phyloP scores from a whole-genome alignment of 2,329 filamentous ascomycete genomes.

The Sclerotinia glacialis region DNA sequence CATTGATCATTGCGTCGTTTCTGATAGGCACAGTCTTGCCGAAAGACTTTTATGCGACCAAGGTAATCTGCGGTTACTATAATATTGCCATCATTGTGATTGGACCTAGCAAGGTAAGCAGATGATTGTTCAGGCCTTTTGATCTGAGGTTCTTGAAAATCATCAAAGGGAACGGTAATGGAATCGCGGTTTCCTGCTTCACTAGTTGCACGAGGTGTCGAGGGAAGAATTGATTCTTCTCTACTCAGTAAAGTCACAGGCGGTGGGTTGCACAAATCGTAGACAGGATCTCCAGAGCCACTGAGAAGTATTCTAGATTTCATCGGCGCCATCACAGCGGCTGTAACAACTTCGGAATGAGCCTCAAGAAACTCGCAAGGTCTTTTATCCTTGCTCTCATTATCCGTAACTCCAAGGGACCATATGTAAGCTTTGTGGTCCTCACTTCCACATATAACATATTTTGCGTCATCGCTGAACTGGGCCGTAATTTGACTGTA shows the following conservation, averaged over 20 bases:
- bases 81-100: constrained; percentile 81
- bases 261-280: constrained; percentile 92
- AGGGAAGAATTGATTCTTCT: constrained; percentile 58
- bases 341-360: constrained; percentile 83
- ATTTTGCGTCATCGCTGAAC: constrained; percentile 81
- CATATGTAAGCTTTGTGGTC: constrained; percentile 89
- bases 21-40: constrained; percentile 75
- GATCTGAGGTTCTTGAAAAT: constrained; percentile 36
- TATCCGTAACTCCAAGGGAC: constrained; percentile 61
- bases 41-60: constrained; percentile 88
- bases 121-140: constrained; percentile 65
- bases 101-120: constrained; percentile 71
- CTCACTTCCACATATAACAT: constrained; percentile 91
- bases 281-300: constrained; percentile 82
- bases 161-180: constrained; percentile 20
- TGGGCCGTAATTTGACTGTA: constrained; percentile 86
- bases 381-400: constrained; percentile 64
- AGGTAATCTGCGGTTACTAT: constrained; percentile 87
- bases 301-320: constrained; percentile 75
- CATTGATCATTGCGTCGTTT: constrained; percentile 76
- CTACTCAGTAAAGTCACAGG: constrained; percentile 78
- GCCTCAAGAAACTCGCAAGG: constrained; percentile 89
- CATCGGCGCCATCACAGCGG: constrained; percentile 79
- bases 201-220: constrained; percentile 38
- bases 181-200: constrained; percentile 34